Evolutionary conservation across 768 basidiomycete species (phyloP).

Genomic region (Russula compacta): DNA sequence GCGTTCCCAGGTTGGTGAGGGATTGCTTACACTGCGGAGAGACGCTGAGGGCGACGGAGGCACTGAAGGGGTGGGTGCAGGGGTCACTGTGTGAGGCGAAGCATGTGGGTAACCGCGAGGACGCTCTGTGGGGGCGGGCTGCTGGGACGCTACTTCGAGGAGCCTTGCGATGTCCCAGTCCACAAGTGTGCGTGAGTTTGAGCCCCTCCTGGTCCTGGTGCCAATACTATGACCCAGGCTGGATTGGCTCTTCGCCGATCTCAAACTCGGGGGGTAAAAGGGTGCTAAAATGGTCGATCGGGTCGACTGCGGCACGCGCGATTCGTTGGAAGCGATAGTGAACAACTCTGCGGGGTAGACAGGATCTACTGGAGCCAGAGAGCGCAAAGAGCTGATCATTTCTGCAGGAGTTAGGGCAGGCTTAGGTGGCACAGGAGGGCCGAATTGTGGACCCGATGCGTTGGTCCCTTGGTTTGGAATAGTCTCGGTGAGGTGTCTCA

Average conservation of each 20-base stretch:
- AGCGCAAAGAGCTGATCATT: neutral
- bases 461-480: neutral
- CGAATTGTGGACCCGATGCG: neutral
- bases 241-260: neutral
- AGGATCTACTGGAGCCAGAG: neutral
- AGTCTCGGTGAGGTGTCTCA: neutral
- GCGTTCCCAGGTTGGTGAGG: neutral
- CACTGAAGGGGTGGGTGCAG: neutral
- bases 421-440: neutral
- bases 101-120: neutral
- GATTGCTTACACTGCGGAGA: neutral
- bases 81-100: neutral
- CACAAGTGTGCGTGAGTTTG: neutral
- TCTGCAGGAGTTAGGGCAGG: neutral
- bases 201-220: neutral
- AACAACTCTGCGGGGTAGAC: conserved; percentile 5
- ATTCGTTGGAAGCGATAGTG: neutral
- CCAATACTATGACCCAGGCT: neutral
- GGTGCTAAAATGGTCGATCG: conserved; percentile 9
- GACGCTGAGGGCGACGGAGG: neutral
- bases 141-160: conserved; percentile 13
- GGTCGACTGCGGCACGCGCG: neutral
- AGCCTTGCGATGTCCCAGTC: conserved; percentile 18
- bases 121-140: neutral
- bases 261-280: neutral